Evolutionary conservation across 352 stramenopile species (phyloP).

Genomic region (Phytophthora palmivora): DNA sequence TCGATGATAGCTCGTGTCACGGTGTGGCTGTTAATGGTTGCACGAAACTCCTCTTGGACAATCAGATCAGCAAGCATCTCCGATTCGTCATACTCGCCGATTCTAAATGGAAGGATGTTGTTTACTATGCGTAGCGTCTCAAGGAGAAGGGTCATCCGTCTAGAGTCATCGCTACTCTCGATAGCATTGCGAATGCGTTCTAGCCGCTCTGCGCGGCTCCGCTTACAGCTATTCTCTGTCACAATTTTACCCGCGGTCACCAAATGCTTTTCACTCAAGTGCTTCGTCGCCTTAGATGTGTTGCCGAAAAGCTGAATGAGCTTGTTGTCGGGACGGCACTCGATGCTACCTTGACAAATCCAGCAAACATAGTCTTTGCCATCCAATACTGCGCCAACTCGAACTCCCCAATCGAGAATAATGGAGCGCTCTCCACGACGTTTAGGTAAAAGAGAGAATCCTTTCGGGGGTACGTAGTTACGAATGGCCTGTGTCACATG

Average conservation of each 20-base stretch:
- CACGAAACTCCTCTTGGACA: neutral
- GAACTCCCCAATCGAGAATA: slow-evolving; percentile 15
- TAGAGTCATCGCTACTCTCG: neutral
- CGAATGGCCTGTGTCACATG: neutral
- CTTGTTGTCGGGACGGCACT: slow-evolving; percentile 6
- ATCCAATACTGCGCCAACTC: neutral
- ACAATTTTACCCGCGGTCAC: neutral
- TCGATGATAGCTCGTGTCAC: neutral
- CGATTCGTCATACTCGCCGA: slow-evolving; percentile 12
- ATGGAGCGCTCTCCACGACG: slow-evolving; percentile 5
- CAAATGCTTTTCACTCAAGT: neutral
- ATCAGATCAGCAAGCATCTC: neutral
- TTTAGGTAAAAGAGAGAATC: neutral
- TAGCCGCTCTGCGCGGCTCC: neutral
- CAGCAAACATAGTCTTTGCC: slow-evolving; percentile 1
- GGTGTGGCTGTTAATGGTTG: neutral
- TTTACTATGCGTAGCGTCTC: slow-evolving; percentile 3
- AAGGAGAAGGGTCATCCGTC: slow-evolving; percentile 2
- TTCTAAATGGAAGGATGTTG: slow-evolving; percentile 8
- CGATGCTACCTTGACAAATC: slow-evolving; percentile 11
- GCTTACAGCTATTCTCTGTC: neutral
- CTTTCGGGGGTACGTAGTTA: neutral
- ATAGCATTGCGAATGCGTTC: neutral
- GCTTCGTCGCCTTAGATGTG: slow-evolving; percentile 13
- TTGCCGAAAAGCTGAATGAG: slow-evolving; percentile 19